Evolutionary conservation across 106 monocot genomes (phyloP), one percentile per base, ranked within the genome.

Genomic region (Cymbidium sinense): DNA sequence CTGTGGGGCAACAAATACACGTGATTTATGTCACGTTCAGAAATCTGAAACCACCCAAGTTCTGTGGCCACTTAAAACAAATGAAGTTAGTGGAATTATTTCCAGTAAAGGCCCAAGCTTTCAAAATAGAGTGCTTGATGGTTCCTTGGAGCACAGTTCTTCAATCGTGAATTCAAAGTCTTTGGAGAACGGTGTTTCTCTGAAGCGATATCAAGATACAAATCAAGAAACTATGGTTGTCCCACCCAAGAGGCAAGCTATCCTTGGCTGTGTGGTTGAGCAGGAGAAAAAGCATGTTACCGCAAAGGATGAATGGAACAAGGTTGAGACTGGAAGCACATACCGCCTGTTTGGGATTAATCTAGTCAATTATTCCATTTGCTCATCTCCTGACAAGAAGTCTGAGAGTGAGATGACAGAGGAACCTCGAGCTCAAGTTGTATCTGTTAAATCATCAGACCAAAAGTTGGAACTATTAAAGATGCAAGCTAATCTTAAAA

Each of bases 391-490:
- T 70, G 1, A 12, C 19, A 33, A 70, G 34, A 70, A 35, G 23
- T 18, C 34, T 5, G 70, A 35, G 41, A 7, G n/a, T 19, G 72
- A 73, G 23, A 39, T 84, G 85, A 20, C 73, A 34, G 69, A 70
- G 34, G 34, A 70, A 34, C 33, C 6, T 34, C 19, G 34, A 18
- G 7, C 29, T 18, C 37, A 75, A 35, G 33, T 43, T 39, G 79
- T 30, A 13, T 76, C 76, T 5, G 82, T 82, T 65, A 72, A 83
- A 34, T 83, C 85, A 41, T 31, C 69, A 82, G 5, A 78, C 83
- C 19, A 87, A 90, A 74, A 70, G 69, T 27, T 77, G 78, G 0
- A 84, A 79, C 33, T 81, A 86, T 19, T 76, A 86, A 81, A 47
- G 77, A 34, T 39, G 50, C 2, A 23, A 34, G 28, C 4, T 78